phyloP scores from a whole-genome alignment of 257 asterid genomes.

The Ligustrum vulgare region DNA sequence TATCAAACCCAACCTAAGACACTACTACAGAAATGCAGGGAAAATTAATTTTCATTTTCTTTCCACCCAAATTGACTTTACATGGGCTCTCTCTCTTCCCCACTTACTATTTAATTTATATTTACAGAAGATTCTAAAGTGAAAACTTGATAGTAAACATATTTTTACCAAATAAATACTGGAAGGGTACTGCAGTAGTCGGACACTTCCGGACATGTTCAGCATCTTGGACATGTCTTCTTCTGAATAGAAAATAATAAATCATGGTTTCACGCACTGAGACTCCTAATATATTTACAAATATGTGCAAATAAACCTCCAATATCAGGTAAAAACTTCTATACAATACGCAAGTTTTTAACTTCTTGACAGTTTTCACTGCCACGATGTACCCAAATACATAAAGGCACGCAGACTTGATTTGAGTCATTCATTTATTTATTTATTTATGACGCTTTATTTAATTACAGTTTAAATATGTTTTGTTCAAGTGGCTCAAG shows the following conservation, averaged over 20 bases:
- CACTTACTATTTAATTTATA: not conserved
- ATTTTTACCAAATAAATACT: not conserved
- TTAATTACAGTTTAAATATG: too few relatives aligned
- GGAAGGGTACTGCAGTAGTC: not conserved
- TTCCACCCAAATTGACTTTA: not conserved
- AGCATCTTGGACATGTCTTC: not conserved
- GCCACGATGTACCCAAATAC: not conserved
- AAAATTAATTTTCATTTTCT: too few relatives aligned
- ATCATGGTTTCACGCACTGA: not conserved
- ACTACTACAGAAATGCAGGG: conserved; percentile 1
- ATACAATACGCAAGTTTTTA: not conserved
- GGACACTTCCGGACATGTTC: not conserved
- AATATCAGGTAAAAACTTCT: conserved; percentile 1
- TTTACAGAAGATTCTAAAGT: not conserved
- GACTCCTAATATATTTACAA: not conserved
- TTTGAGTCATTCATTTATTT: too few relatives aligned
- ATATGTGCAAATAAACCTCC: conserved; percentile 3
- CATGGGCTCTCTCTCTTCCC: not conserved
- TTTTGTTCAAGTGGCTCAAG: too few relatives aligned
- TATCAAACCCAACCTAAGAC: too few relatives aligned
- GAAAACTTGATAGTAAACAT: not conserved
- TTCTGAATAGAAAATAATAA: not conserved
- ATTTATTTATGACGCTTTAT: not conserved
- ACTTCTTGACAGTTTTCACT: not conserved
- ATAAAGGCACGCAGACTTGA: not conserved